Conservation (phyloP, 805 yeast species). For the Kluyveromyces lactis region DNA sequence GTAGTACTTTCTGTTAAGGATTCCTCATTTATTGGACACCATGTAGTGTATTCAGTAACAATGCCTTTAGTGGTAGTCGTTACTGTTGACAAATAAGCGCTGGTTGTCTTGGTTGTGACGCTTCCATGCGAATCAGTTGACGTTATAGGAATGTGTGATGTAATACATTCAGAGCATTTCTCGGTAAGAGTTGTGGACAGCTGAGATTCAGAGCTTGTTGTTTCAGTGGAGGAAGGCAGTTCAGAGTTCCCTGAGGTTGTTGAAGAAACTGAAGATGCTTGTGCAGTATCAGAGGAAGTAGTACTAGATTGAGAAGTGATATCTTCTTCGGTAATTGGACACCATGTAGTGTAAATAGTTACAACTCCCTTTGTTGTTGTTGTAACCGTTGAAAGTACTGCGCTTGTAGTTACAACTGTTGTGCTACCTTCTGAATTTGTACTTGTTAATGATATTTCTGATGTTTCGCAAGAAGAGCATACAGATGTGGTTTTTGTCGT, state of each 20-base stretch:
- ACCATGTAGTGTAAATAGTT: constrained; percentile 15
- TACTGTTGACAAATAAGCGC: constrained; percentile 1
- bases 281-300: neutral
- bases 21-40: constrained; percentile 5
- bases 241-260: neutral
- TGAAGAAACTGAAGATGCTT: neutral
- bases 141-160: neutral
- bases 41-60: constrained; percentile 15
- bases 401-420: constrained; percentile 6
- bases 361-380: constrained; percentile 5
- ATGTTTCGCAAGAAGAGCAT: neutral
- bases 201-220: neutral
- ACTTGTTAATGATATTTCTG: neutral
- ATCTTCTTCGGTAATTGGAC: constrained; percentile 5
- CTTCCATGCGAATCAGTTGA: constrained; percentile 2
- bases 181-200: neutral
- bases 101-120: constrained; percentile 5
- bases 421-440: constrained; percentile 1
- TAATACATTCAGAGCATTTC: neutral
- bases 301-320: neutral
- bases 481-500: neutral
- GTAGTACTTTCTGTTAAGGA: too few species aligned
- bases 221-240: neutral
- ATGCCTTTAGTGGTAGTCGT: constrained; percentile 5
- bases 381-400: constrained; percentile 4